Conservation (phyloP, 352 stramenopile genomes). For the Pythium dissotocum region DNA sequence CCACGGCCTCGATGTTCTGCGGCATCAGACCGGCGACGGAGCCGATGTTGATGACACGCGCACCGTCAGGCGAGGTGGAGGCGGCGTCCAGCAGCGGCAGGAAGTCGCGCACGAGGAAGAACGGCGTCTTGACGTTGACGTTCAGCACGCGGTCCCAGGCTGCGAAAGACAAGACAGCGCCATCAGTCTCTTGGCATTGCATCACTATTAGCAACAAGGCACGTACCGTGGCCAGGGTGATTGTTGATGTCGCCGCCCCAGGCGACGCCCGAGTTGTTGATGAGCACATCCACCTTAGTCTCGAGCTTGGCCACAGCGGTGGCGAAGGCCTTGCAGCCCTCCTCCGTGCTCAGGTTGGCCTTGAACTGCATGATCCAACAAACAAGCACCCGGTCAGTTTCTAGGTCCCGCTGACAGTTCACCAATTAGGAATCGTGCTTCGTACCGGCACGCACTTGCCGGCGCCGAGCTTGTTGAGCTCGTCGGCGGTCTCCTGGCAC, state of each 20-base stretch:
- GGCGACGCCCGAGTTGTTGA: slow-evolving; percentile 92
- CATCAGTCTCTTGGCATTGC: background rate
- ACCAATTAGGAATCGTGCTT: background rate
- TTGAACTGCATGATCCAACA: slow-evolving; percentile 32
- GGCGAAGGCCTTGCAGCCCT: slow-evolving; percentile 82
- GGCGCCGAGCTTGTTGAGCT: slow-evolving; percentile 53
- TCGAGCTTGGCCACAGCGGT: slow-evolving; percentile 74
- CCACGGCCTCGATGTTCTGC: slow-evolving; percentile 88
- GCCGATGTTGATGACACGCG: slow-evolving; percentile 77
- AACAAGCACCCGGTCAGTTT: background rate
- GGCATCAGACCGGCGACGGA: slow-evolving; percentile 77
- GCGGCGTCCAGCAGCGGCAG: slow-evolving; percentile 88
- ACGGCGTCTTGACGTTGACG: slow-evolving; percentile 95
- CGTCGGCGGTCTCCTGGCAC: slow-evolving; percentile 69
- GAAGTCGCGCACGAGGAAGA: slow-evolving; percentile 91
- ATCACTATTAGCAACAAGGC: background rate
- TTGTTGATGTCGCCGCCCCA: slow-evolving; percentile 53
- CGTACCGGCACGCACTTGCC: slow-evolving; percentile 65
- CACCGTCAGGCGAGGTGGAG: slow-evolving; percentile 40
- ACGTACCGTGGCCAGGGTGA: slow-evolving; percentile 36
- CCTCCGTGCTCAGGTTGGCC: slow-evolving; percentile 78
- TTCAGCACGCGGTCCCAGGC: slow-evolving; percentile 92
- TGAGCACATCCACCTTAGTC: slow-evolving; percentile 87
- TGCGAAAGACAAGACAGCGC: slow-evolving; percentile 22
- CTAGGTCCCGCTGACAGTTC: no score